A percentile compares a stretch with the other conserved stretches of the same genome.
Conservation (phyloP, 2,329 filamentous ascomycete genomes). For the Pseudocercospora pini-densiflorae region DNA sequence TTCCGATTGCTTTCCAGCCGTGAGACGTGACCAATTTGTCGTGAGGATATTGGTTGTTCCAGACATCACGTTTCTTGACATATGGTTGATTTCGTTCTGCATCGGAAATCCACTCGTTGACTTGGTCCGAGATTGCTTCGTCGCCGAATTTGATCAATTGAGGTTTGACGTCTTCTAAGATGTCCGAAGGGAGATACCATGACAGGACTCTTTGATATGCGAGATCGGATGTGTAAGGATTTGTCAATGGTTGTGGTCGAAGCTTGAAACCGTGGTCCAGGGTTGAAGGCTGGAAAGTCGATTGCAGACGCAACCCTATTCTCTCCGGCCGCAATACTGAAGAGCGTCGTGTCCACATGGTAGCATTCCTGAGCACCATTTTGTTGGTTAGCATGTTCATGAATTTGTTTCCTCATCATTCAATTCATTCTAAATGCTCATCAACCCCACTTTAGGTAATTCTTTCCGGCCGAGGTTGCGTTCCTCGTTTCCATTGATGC, state of each 20-base stretch:
- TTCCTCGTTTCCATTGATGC: neutral
- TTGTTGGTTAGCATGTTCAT: neutral
- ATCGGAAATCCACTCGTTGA: slow-evolving; percentile 62
- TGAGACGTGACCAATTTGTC: slow-evolving; percentile 66
- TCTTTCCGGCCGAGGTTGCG: neutral
- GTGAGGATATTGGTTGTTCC: slow-evolving; percentile 31
- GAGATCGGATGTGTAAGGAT: slow-evolving; percentile 21
- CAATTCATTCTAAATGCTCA: neutral
- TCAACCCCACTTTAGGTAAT: neutral
- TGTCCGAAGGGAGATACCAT: slow-evolving; percentile 50
- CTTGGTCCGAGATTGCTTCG: slow-evolving; percentile 57
- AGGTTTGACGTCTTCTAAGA: slow-evolving; percentile 39
- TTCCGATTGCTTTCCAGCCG: slow-evolving; percentile 68
- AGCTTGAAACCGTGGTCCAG: slow-evolving; percentile 27
- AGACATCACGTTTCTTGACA: slow-evolving; percentile 62
- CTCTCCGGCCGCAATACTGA: neutral
- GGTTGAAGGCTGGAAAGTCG: slow-evolving; percentile 17
- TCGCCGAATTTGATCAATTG: slow-evolving; percentile 53
- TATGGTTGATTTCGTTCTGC: slow-evolving; percentile 69
- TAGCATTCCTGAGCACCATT: neutral
- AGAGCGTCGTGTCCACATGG: neutral
- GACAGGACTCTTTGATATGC: slow-evolving; percentile 20
- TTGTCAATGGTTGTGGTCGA: slow-evolving; percentile 14
- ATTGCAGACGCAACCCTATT: neutral
- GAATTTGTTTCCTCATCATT: neutral